Conservation (phyloP, 2,329 filamentous ascomycete species). For the Microsporum ferrugineum region DNA sequence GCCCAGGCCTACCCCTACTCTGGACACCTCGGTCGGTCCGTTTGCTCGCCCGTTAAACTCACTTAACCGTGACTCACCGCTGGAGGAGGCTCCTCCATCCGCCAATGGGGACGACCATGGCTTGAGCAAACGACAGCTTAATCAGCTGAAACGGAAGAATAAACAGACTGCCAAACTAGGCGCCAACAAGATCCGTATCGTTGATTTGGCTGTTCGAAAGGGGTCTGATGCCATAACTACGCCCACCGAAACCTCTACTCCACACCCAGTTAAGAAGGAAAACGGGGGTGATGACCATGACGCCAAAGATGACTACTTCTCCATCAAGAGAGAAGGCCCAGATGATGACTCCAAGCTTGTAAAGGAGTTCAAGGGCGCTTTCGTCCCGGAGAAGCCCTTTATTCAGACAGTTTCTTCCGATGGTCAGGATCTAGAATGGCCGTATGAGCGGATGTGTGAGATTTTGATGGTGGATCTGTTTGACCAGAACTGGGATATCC, state of each 20-base stretch:
- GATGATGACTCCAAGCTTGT: constrained; percentile 90
- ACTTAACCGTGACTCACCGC: constrained; percentile 30
- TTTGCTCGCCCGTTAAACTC: constrained; percentile 34
- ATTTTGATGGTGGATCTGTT: constrained; percentile 91
- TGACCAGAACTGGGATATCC: constrained; percentile 85
- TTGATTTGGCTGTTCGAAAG: constrained; percentile 66
- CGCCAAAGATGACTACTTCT: constrained; percentile 74
- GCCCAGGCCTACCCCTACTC: constrained; percentile 28
- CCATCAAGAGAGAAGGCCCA: constrained; percentile 63
- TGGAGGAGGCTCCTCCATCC: constrained; percentile 31
- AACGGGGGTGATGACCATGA: constrained; percentile 49
- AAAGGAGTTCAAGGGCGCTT: constrained; percentile 83
- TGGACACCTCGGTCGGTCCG: constrained; percentile 41
- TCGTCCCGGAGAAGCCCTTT: constrained; percentile 71
- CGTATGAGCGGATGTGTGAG: constrained; percentile 85
- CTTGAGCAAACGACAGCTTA: constrained; percentile 85
- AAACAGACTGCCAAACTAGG: constrained; percentile 84
- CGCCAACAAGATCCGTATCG: constrained; percentile 77
- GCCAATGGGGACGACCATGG: constrained; percentile 53
- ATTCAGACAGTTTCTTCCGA: constrained; percentile 61
- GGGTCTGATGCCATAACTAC: constrained; percentile 49
- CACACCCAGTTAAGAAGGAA: constrained; percentile 50
- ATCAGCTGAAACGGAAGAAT: constrained; percentile 85
- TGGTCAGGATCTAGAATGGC: constrained; percentile 76
- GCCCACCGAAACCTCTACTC: constrained; percentile 34